Base-by-base conservation (phyloP, 164 flowering plant species). In the Litsea cubeba region DNA sequence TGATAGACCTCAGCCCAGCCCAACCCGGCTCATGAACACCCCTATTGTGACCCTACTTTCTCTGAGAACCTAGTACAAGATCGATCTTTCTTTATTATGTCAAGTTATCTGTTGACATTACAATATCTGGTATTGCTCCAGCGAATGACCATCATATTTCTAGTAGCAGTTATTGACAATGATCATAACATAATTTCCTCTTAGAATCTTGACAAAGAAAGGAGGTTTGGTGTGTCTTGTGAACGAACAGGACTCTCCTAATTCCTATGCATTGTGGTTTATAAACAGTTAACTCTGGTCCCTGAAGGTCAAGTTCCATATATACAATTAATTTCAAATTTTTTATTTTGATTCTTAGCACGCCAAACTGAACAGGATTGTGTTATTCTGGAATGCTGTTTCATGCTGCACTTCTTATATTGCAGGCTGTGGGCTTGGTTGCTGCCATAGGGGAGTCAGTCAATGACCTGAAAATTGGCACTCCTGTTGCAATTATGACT, bases 391-490 rank as follows among this genome's bases (percentile, higher is more conserved):
- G 17, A 15, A 15, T 54, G 60, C 20, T 54, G 17, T 17, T 54
- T 54, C 7, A 54, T 1, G 5, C 40, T 66, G 28, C 30, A 24
- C 58, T 73, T 58, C 54, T 51, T 12, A 8, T 71, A 60, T 76
- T 84, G 69, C 87, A 95, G 99, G 97, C 86, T 84, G 99, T 95
- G 28, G 99, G 99, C 58, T 82, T 95, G 79, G 83, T 95, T 80
- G 99, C 94, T 67, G 97, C 96, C 11, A 78, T 89, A 2, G 99
- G 98, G 25, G 96, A 92, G 62, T 82, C 88, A 58, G 99, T 95
- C 58, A 79, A 71, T 62, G 77, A 81, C 75, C 73, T 95, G 84
- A 84, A 83, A 80, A 85, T 92, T 57, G 99, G 98, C 60, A 85
- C 80, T 71, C 94, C 99, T 69, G 98, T 90, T 82, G 99, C 99